Evolutionary conservation across 1,139 yeast genomes (phyloP).

Genomic region (Kodamaea arcana): DNA sequence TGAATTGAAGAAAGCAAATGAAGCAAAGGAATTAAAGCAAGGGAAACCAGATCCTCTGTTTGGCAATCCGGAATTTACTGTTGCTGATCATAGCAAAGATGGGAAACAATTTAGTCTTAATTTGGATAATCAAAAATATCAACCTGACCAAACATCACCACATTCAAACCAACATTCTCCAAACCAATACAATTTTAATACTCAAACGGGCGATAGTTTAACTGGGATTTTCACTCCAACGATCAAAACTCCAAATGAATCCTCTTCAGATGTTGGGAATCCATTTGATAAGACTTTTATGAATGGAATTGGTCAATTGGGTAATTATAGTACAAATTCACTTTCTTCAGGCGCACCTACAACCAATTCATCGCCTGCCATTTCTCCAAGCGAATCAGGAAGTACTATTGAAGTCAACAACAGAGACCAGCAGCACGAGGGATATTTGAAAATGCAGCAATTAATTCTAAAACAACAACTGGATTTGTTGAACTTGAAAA

Average conservation of each 20-base stretch:
- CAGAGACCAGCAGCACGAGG: slow-evolving; percentile 23
- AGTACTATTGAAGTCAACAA: slow-evolving; percentile 7
- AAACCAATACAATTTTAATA: no score
- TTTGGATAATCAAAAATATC: not conserved
- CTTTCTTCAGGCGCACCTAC: slow-evolving; percentile 1
- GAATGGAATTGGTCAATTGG: slow-evolving; percentile 9
- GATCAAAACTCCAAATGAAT: slow-evolving; percentile 28
- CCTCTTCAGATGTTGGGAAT: slow-evolving; percentile 24
- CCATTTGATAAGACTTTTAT: slow-evolving; percentile 38
- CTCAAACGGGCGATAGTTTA: slow-evolving; percentile 9
- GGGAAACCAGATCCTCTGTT: not conserved
- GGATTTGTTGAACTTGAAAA: slow-evolving; percentile 26
- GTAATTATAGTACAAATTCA: slow-evolving; percentile 5
- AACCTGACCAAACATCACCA: no score
- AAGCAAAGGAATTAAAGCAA: slow-evolving; percentile 8
- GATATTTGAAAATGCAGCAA: slow-evolving; percentile 36
- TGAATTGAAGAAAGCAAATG: slow-evolving; percentile 11
- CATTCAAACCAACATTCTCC: no score
- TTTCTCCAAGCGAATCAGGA: slow-evolving; percentile 14
- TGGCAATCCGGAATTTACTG: not conserved
- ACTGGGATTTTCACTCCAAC: slow-evolving; percentile 39
- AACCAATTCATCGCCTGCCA: slow-evolving; percentile 9
- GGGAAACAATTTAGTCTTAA: no score
- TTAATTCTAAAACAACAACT: slow-evolving; percentile 39
- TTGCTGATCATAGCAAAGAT: not conserved